Base-by-base conservation (phyloP, 192 early-diverging fungal genomes). In the Coemansia sp. region DNA sequence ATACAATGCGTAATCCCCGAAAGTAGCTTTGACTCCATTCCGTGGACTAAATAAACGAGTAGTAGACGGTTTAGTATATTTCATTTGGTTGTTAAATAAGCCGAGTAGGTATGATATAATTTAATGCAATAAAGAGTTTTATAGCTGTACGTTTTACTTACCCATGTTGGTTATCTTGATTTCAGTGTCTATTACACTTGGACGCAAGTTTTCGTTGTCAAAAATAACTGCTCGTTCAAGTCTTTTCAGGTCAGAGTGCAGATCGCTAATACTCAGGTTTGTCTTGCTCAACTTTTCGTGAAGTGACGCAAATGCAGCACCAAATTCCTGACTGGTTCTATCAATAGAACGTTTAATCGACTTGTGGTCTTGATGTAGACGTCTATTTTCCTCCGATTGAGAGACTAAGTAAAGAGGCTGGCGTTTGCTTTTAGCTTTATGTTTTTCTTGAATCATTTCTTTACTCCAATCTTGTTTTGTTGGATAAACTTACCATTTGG, bases 221-320 rank as follows among this genome's bases (percentile, higher is more conserved):
- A 70, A 67, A 18, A 69, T 54, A 1, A 78, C 69, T 14, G 57
- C 52, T 15, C 81, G 62, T 48, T 83, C 81, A 17, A 83, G 41
- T 28, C 68, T 75, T 28, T 83, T 83, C 15, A 83, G 61, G 37
- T 83, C 81, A 2, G 81, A 75, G 37, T 83, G 81, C 48, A 83
- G 56, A 33, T 83, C 81, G 45, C 73, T 75, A 35, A 83, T 55
- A 35, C 81, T 74, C 18, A 83, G 66, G 39, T 75, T 83, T 35
- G 78, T 61, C 45, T 70, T 78, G 65, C 81, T 83, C 11, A 73
- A 28, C 45, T 83, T 83, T 61, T 83, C 81, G 33, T 78, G 81
- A 8, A 83, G 54, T 1, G 73, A 78, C 7, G 76, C 51, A n/a
- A 83, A 71, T 8, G 81, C 72, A 12, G 45, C 48, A 0, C 61